Percentiles rank a stretch among this genome's conserved stretches.
These are phyloP conservation scores for Nicotiana paniculata DNA, from an alignment of 257 asterid genomes.

Conservation along the genomic window DNA sequence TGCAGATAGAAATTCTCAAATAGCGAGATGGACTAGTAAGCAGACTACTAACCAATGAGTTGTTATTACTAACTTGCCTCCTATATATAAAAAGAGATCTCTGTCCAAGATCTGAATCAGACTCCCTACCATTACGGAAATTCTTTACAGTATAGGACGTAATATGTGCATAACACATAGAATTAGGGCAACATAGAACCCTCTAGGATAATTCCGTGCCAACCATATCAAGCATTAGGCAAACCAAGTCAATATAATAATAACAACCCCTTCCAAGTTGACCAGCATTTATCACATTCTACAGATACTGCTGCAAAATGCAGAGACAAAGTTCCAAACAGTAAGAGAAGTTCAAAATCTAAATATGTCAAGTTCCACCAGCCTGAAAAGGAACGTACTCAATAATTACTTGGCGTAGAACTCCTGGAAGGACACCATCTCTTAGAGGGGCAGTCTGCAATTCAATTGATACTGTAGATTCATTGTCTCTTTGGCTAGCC, in stretches of 20 bases:
- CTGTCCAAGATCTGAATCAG: not conserved
- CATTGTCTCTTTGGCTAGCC: constrained; percentile 23
- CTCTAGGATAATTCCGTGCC: not conserved
- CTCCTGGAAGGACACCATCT: constrained; percentile 90
- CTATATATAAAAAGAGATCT: not conserved
- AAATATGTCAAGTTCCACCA: not conserved
- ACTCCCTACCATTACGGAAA: not conserved
- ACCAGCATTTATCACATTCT: constrained; percentile 7
- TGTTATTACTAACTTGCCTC: not conserved
- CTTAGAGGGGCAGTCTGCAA: constrained; percentile 74
- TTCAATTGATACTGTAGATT: constrained; percentile 31
- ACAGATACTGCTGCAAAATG: not conserved
- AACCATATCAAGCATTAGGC: not conserved
- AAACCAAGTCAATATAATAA: not conserved
- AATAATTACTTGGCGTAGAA: constrained; percentile 70
- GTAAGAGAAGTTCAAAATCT: not conserved
- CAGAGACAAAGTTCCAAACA: not conserved
- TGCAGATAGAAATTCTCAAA: not conserved
- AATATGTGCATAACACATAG: not conserved
- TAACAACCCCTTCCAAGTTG: not conserved
- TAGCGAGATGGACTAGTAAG: not conserved
- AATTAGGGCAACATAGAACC: not conserved
- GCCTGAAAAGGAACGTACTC: constrained; percentile 41
- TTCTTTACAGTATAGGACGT: not conserved
- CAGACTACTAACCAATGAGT: not conserved